These are phyloP conservation scores for Saussurea involucrata DNA, from an alignment of 129 eudicot genomes.

Conservation along the genomic window DNA sequence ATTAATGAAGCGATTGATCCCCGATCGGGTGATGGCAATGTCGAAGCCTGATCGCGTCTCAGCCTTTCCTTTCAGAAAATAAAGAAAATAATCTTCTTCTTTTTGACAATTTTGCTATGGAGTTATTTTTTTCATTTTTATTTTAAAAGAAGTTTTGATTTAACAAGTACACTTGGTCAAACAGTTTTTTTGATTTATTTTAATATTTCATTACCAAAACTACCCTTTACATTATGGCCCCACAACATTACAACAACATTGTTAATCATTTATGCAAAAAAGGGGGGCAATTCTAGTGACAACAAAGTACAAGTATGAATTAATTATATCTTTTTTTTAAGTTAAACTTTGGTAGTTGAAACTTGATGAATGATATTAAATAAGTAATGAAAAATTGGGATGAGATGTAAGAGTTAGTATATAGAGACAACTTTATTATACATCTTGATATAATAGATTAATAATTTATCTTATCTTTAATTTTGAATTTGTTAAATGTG, in stretches of 20 bases:
- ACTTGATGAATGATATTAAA: background rate
- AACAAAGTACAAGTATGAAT: constrained; percentile 10
- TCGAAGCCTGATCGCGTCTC: too few species aligned
- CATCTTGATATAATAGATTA: background rate
- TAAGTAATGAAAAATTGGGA: background rate
- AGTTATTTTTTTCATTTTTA: background rate
- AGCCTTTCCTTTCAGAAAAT: too few species aligned
- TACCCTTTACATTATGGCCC: background rate
- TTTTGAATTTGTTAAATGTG: background rate
- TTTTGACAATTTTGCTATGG: background rate
- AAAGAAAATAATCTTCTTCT: too few species aligned
- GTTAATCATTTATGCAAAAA: background rate
- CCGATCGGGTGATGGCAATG: too few species aligned
- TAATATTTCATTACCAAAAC: background rate
- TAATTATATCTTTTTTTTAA: background rate
- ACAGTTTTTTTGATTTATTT: background rate
- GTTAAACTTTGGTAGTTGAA: background rate
- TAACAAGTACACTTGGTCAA: background rate
- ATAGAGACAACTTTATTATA: background rate
- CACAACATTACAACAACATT: background rate
- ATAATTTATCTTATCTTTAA: background rate
- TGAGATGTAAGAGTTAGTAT: background rate
- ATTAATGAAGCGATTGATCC: too few species aligned
- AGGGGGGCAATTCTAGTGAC: background rate
- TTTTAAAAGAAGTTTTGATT: background rate